phyloP scores from a whole-genome alignment of 306 rosid genomes.

The Cyamopsis tetragonoloba region DNA sequence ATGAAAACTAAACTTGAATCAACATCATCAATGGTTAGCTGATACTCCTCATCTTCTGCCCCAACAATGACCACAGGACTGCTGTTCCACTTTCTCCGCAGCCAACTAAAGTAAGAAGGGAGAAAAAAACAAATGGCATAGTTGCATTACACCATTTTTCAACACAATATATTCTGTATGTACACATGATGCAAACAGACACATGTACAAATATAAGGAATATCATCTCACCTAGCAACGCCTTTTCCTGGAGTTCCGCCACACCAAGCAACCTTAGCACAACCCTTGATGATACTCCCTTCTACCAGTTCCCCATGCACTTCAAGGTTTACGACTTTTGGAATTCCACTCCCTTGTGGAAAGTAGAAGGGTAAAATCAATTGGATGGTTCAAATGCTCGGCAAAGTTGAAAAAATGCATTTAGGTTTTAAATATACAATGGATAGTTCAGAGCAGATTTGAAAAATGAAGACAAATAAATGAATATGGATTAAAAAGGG shows the following conservation, averaged over 20 bases:
- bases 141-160: constrained; percentile 12
- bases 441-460: not conserved
- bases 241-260: constrained; percentile 97
- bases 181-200: not conserved
- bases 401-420: too few relatives aligned
- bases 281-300: constrained; percentile 74
- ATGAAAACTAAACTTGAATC: constrained; percentile 96
- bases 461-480: not conserved
- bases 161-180: not conserved
- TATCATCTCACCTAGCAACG: constrained; percentile 78
- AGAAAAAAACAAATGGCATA: constrained; percentile 17
- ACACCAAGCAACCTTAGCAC: constrained; percentile 88
- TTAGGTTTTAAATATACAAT: not conserved
- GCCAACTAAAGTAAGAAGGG: constrained; percentile 60
- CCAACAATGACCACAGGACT: constrained; percentile 89
- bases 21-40: constrained; percentile 69
- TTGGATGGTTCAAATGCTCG: too few relatives aligned
- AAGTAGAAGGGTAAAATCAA: constrained; percentile 1
- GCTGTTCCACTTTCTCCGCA: constrained; percentile 96
- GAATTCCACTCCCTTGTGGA: constrained; percentile 74
- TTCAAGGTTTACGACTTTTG: constrained; percentile 81
- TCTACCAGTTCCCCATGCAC: constrained; percentile 82
- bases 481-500: not conserved
- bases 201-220: constrained; percentile 1
- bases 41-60: constrained; percentile 89